A percentile compares a stretch with the other conserved stretches of the same genome.
These are phyloP conservation scores for Cinchona pubescens DNA, from an alignment of 257 asterid species.

Conservation along the genomic window DNA sequence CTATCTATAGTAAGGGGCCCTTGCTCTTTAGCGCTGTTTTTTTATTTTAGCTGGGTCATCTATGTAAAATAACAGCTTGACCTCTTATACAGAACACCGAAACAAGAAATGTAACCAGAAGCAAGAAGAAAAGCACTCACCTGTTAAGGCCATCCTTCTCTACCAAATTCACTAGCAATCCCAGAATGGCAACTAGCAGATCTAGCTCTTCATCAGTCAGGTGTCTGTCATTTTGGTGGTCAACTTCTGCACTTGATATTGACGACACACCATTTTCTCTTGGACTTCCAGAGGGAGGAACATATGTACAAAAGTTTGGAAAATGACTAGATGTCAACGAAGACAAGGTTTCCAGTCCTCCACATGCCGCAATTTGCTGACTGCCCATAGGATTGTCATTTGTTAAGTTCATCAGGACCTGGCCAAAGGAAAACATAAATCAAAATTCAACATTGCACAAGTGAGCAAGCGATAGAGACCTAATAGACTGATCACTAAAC, in stretches of 20 bases:
- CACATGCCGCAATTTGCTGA: slow-evolving; percentile 62
- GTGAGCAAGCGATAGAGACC: neutral
- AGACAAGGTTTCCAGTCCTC: slow-evolving; percentile 67
- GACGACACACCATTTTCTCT: slow-evolving; percentile 29
- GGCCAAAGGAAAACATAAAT: slow-evolving; percentile 27
- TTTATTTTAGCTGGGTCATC: neutral
- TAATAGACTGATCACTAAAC: neutral
- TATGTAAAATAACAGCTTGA: neutral
- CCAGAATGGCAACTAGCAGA: slow-evolving; percentile 76
- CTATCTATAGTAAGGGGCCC: no score
- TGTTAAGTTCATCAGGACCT: slow-evolving; percentile 79
- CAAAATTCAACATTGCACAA: neutral
- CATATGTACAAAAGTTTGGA: slow-evolving; percentile 42
- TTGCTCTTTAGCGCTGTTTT: no score
- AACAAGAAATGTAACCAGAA: neutral
- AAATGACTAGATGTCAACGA: slow-evolving; percentile 63
- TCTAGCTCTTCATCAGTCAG: slow-evolving; percentile 70
- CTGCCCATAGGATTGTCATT: slow-evolving; percentile 75
- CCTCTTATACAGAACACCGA: neutral
- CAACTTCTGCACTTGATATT: slow-evolving; percentile 33
- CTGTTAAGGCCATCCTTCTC: slow-evolving; percentile 70
- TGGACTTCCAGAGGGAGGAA: slow-evolving; percentile 20
- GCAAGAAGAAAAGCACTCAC: slow-evolving; percentile 26
- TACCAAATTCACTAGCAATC: slow-evolving; percentile 82
- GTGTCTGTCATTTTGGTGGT: slow-evolving; percentile 31